Conservation (phyloP, 352 stramenopile species). For the Phytophthora meadii region DNA sequence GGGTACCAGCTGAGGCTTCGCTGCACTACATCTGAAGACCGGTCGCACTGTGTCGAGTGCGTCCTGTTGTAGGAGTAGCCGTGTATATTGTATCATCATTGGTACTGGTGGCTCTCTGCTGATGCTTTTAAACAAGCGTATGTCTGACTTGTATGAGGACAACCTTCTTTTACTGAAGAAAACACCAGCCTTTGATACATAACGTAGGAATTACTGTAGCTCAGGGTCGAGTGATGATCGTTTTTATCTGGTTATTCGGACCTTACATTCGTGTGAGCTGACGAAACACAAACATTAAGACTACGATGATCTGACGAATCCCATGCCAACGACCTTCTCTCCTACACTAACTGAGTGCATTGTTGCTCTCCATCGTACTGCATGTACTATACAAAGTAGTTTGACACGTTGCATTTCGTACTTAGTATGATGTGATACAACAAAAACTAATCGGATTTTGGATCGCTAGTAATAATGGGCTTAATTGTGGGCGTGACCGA, state of each 20-base stretch:
- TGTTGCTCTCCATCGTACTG: too few relatives aligned
- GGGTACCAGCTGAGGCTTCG: slow-evolving; percentile 89
- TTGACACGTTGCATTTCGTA: slow-evolving; percentile 39
- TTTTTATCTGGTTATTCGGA: slow-evolving; percentile 58
- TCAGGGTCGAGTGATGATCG: slow-evolving; percentile 73
- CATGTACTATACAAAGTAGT: too few relatives aligned
- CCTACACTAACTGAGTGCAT: too few relatives aligned
- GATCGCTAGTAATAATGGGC: slow-evolving; percentile 24
- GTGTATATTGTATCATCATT: slow-evolving; percentile 1
- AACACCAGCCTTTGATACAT: slow-evolving; percentile 2
- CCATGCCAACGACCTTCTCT: slow-evolving; percentile 2
- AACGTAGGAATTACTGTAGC: too few relatives aligned
- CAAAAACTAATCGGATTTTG: slow-evolving; percentile 2
- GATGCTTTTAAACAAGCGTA: slow-evolving; percentile 89
- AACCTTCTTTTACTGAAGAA: slow-evolving; percentile 61
- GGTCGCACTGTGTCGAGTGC: neutral
- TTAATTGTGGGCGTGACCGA: slow-evolving; percentile 55
- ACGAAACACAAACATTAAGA: slow-evolving; percentile 80
- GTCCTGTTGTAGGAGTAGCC: slow-evolving; percentile 3
- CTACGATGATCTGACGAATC: slow-evolving; percentile 89
- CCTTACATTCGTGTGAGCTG: slow-evolving; percentile 61
- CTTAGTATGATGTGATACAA: slow-evolving; percentile 16
- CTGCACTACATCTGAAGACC: neutral
- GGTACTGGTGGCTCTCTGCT: slow-evolving; percentile 40
- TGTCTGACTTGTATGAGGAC: slow-evolving; percentile 86